Conservation (phyloP, 148 eudicot species). For the Silene uniflora region DNA sequence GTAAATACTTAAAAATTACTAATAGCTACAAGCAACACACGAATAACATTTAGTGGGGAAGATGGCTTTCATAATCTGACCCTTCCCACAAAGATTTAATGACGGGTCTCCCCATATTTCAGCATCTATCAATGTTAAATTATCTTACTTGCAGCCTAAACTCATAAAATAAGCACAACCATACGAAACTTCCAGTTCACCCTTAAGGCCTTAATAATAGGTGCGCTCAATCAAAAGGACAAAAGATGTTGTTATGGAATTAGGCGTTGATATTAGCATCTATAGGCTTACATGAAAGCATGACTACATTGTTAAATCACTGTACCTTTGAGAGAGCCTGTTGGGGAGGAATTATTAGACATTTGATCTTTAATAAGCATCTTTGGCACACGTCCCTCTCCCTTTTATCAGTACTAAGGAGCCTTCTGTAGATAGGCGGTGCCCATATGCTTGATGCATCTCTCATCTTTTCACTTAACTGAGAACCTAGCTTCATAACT, state of each 20-base stretch:
- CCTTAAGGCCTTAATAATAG: neutral
- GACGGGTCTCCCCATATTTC: neutral
- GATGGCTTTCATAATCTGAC: neutral
- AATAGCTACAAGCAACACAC: neutral
- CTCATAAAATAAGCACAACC: neutral
- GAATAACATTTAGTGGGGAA: neutral
- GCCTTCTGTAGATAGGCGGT: conserved; percentile 82
- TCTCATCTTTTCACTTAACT: conserved; percentile 61
- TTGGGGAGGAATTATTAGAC: conserved; percentile 52
- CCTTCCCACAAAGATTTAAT: neutral
- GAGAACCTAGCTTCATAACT: conserved; percentile 56
- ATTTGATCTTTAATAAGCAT: conserved; percentile 58
- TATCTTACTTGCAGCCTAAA: no score
- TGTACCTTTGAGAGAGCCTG: conserved; percentile 62
- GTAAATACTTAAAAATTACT: no score
- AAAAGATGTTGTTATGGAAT: neutral
- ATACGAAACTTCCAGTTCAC: neutral
- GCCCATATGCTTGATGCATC: conserved; percentile 64
- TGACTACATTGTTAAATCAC: neutral
- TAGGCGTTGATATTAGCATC: neutral
- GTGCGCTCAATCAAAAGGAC: conserved; percentile 8
- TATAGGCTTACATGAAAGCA: neutral
- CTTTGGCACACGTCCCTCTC: conserved; percentile 75
- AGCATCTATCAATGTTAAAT: neutral
- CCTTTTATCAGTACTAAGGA: conserved; percentile 65